phyloP scores from a whole-genome alignment of 768 basidiomycete genomes.

The Sarcodon sp. region DNA sequence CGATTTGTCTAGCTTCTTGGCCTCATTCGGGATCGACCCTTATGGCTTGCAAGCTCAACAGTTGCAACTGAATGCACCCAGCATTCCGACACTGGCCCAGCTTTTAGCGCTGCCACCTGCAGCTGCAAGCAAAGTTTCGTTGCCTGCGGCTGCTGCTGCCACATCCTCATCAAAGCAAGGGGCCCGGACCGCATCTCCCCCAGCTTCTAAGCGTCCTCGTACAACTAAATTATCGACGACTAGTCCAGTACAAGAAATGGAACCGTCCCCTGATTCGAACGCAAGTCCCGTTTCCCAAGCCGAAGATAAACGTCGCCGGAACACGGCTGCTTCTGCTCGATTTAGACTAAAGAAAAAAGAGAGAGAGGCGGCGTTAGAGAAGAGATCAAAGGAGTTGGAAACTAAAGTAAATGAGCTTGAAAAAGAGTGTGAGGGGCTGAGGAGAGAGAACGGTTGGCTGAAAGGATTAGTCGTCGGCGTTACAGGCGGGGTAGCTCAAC shows the following conservation, averaged over 20 bases:
- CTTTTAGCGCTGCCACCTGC: constrained; percentile 36
- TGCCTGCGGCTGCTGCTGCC: constrained; percentile 8
- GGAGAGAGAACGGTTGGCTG: constrained; percentile 87
- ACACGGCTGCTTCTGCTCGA: constrained; percentile 87
- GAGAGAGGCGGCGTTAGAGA: constrained; percentile 81
- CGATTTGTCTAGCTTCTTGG: constrained; percentile 27
- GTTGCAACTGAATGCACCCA: constrained; percentile 17
- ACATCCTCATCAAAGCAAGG: constrained; percentile 7
- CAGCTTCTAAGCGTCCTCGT: constrained; percentile 41
- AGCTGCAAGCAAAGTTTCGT: constrained; percentile 7
- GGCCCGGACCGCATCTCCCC: constrained; percentile 11
- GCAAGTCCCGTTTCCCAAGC: constrained; percentile 29
- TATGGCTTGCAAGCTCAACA: constrained; percentile 20
- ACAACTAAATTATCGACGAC: constrained; percentile 13
- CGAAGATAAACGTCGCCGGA: constrained; percentile 89
- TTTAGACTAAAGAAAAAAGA: constrained; percentile 97
- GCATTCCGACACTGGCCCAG: constrained; percentile 52
- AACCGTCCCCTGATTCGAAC: constrained; percentile 17
- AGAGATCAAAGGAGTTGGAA: constrained; percentile 76
- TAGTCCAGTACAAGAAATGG: constrained; percentile 17
- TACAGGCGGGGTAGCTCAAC: constrained; percentile 48
- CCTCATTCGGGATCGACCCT: constrained; percentile 29
- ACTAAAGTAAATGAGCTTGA: constrained; percentile 70
- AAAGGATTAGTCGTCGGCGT: constrained; percentile 85
- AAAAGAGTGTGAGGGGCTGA: constrained; percentile 79